Conservation (phyloP, 1,139 yeast species). For the Taphrina wiesneri region DNA sequence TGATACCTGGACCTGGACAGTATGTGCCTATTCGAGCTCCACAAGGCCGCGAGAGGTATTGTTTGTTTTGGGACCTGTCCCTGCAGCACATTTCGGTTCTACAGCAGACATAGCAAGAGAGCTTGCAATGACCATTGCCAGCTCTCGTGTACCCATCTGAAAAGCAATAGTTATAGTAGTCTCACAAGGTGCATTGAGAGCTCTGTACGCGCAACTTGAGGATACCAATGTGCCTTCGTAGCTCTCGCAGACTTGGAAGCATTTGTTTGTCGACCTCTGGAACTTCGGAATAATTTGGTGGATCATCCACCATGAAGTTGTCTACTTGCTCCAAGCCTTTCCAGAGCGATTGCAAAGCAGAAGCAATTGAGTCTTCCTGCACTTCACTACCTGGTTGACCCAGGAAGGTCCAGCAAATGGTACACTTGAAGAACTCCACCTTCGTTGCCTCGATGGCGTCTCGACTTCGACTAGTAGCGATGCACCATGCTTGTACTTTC, state of each 20-base stretch:
- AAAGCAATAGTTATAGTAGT: too few species aligned
- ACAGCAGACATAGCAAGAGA: too few species aligned
- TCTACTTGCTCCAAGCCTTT: not conserved
- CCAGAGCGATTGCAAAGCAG: not conserved
- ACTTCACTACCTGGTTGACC: not conserved
- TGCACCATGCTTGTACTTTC: conserved; percentile 18
- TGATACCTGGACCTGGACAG: too few species aligned
- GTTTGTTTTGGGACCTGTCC: too few species aligned
- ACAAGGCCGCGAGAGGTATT: too few species aligned
- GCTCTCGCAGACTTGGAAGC: not conserved
- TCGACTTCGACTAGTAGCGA: not conserved
- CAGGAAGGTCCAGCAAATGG: not conserved
- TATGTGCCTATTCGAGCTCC: too few species aligned
- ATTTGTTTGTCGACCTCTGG: not conserved
- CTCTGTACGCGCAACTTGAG: not conserved
- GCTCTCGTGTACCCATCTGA: too few species aligned
- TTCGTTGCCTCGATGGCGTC: conserved; percentile 1
- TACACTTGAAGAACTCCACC: conserved; percentile 8
- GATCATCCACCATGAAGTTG: not conserved
- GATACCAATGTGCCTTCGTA: not conserved
- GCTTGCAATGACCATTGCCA: too few species aligned
- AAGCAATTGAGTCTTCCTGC: not conserved
- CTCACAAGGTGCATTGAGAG: not conserved
- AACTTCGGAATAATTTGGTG: not conserved
- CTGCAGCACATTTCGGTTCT: too few species aligned